Evolutionary conservation across 2,329 filamentous ascomycete genomes (phyloP), one percentile per base, ranked within the genome.

Genomic region (Penicillium sp.): DNA sequence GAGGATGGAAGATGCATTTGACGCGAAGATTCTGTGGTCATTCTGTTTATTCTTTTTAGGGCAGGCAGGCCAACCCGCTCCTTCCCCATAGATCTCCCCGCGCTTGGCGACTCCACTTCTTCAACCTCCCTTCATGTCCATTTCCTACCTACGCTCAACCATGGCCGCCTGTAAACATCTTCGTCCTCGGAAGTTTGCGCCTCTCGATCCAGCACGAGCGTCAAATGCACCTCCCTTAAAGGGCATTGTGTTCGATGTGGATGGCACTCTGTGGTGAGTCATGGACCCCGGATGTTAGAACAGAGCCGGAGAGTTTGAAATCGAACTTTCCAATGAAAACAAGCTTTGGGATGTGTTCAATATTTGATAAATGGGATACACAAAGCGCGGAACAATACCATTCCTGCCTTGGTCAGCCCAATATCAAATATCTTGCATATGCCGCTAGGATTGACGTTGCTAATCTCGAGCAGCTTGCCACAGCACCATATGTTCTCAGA

Each of bases 401-500:
- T 36, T 7, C 14, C 34, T 36, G 34, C 34, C n/a, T 36, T 16
- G 34, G 3, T n/a, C 2, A 13, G 34, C 34, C 34, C 11, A n/a
- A n/a, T 36, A 13, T 36, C 7, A 3, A 36, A 36, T 36, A n/a
- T 36, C 34, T 36, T 36, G 34, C 34, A 36, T n/a, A 36, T 36
- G 6, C 34, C 34, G 16, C 22, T 27, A 5, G 18, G 21, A 27
- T 27, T 14, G 31, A 21, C 43, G 2, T 27, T 11, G 40, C 62
- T 65, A 45, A 67, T 54, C 13, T 45, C 11, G 38, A 14, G 43
- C 14, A 96, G 92, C 71, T 79, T 92, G 54, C 93, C 93, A 0
- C 93, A 97, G 75, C 94, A 89, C 64, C 91, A 96, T 82, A 99
- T 97, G 93, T 97, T 97, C 75, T 73, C 76, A 18, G 83, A 95